Percentiles rank a stretch among this genome's conserved stretches.
Evolutionary conservation across 2,329 filamentous ascomycete species (phyloP).

Genomic region (Metarhizium album): DNA sequence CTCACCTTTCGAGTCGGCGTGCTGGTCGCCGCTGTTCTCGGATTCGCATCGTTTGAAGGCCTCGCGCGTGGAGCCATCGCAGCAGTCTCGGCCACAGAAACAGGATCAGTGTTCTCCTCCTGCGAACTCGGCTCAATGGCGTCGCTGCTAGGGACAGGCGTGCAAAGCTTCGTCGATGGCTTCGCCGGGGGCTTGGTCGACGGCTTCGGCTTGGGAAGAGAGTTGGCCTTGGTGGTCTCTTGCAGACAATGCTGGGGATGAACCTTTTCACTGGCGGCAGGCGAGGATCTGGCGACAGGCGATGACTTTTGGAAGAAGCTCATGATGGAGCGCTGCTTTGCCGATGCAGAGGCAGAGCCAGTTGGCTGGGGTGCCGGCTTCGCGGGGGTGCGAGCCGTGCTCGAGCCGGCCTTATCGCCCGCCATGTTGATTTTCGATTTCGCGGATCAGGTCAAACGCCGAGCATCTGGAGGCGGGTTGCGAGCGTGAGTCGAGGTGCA

Average conservation of each 20-base stretch:
- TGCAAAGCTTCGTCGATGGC: constrained; percentile 38
- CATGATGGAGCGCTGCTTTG: constrained; percentile 32
- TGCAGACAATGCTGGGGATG: constrained; percentile 23
- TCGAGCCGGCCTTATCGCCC: neutral
- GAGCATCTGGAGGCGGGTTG: neutral
- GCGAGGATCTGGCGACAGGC: constrained; percentile 20
- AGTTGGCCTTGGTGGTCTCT: constrained; percentile 31
- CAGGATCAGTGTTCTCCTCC: constrained; percentile 50
- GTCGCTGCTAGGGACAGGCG: constrained; percentile 76
- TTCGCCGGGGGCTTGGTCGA: constrained; percentile 25
- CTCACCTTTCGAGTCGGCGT: constrained; percentile 74
- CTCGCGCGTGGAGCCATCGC: constrained; percentile 20
- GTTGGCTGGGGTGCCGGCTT: constrained; percentile 3
- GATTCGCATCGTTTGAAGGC: neutral
- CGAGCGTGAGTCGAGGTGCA: neutral
- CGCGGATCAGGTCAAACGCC: neutral
- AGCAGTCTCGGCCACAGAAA: constrained; percentile 38
- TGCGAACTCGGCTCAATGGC: constrained; percentile 58
- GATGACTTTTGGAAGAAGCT: constrained; percentile 35
- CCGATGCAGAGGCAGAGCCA: constrained; percentile 17
- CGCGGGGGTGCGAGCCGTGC: constrained; percentile 6
- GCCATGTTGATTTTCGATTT: constrained; percentile 3
- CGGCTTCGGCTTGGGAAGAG: constrained; percentile 28
- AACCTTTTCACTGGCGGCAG: constrained; percentile 22
- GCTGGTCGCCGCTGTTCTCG: constrained; percentile 32